Percentiles rank a stretch among this genome's conserved stretches.
Conservation (phyloP, 169 alveolate species). For the Cryptosporidium parvum region DNA sequence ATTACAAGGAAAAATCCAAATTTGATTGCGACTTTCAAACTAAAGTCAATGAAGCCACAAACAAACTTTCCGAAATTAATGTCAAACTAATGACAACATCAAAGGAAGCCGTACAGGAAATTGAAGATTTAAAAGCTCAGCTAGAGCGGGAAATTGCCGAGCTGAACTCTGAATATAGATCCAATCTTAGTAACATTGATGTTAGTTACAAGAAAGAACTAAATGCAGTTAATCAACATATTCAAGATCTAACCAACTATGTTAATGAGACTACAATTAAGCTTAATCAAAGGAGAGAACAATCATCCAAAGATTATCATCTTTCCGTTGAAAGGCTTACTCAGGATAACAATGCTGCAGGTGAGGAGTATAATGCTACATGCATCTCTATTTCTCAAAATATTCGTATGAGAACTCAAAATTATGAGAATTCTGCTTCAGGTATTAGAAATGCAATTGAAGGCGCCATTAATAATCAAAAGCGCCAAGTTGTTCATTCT, state of each 20-base stretch:
- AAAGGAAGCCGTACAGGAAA: slow-evolving; percentile 43
- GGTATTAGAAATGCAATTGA: slow-evolving; percentile 64
- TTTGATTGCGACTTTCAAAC: slow-evolving; percentile 57
- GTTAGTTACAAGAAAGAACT: slow-evolving; percentile 27
- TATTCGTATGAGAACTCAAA: slow-evolving; percentile 56
- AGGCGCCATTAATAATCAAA: slow-evolving; percentile 64
- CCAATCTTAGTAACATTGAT: slow-evolving; percentile 43
- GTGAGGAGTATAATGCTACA: slow-evolving; percentile 57
- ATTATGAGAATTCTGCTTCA: slow-evolving; percentile 61
- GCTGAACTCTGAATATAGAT: slow-evolving; percentile 38
- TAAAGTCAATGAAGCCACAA: slow-evolving; percentile 43
- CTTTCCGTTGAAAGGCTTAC: slow-evolving; percentile 44
- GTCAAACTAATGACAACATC: slow-evolving; percentile 11
- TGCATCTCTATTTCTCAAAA: slow-evolving; percentile 60
- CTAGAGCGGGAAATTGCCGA: slow-evolving; percentile 60
- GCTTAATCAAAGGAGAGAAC: slow-evolving; percentile 59
- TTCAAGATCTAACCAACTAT: slow-evolving; percentile 45
- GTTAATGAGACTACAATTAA: slow-evolving; percentile 50
- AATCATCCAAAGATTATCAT: slow-evolving; percentile 39
- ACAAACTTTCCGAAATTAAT: slow-evolving; percentile 44
- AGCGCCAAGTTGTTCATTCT: slow-evolving; percentile 74
- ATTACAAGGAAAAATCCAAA: slow-evolving; percentile 49
- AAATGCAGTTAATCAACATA: slow-evolving; percentile 33
- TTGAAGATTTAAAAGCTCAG: slow-evolving; percentile 19
- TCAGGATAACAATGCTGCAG: slow-evolving; percentile 63